Evolutionary conservation across 2,329 filamentous ascomycete genomes (phyloP), one percentile per base, ranked within the genome.

Genomic region (Lasiodiplodia sp.): DNA sequence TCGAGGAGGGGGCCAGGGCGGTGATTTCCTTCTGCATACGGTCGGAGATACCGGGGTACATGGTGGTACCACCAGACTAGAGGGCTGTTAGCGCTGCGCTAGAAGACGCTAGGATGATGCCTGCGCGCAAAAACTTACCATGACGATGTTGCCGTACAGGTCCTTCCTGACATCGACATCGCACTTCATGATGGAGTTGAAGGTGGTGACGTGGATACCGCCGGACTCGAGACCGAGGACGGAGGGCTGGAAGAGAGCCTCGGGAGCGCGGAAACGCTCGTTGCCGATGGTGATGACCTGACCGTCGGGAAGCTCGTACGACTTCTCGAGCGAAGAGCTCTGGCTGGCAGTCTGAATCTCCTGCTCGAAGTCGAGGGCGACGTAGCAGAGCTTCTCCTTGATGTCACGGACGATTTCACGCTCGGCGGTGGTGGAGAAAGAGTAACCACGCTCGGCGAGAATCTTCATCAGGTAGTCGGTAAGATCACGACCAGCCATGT

Each of bases 151-250:
- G 85, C 94, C 94, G 86, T 99, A 99, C 77, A 99, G 91, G 85
- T 98, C 96, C 91, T 98, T 98, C 88, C 96, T 93, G 86, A 99
- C 96, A 85, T 99, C 96, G 85, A 99, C 94, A 86, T 99, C 96
- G 86, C 96, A 98, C 92, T 99, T 99, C 94, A 98, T 98, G 91
- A 99, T 97, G 80, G 96, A 98, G 92, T 98, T 98, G 93, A 97
- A 98, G 79, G 96, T 98, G 83, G 95, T 98, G 83, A 97, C 94
- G 88, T 98, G 96, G 86, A 99, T 98, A 87, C 96, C 96, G 82
- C 95, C 95, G 84, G 91, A 94, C 87, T 99, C 96, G 80, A 97
- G 94, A 91, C 96, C 96, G 78, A 99, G 88, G 78, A 98, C 95
- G 75, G 92, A 96, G 82, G 96, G 96, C 89, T 97, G 93, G 94